These are phyloP conservation scores for Diaporthe nobilis DNA, from an alignment of 2,329 filamentous ascomycete species.

Conservation along the genomic window DNA sequence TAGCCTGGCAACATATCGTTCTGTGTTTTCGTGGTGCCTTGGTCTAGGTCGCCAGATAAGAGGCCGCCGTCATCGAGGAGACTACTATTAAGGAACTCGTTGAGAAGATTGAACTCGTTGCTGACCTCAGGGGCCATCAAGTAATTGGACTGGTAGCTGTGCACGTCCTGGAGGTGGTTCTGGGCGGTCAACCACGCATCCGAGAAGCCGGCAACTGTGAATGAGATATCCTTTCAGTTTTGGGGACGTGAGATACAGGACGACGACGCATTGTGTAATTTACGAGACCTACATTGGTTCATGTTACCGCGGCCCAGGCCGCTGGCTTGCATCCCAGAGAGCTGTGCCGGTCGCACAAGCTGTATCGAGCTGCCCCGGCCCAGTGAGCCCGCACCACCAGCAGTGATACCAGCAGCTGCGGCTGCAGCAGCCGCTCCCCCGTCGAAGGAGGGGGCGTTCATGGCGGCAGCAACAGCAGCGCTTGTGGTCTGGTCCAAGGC, in stretches of 20 bases:
- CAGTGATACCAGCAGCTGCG: conserved; percentile 39
- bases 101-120: conserved; percentile 96
- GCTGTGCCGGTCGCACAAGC: conserved; percentile 79
- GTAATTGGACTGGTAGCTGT: conserved; percentile 92
- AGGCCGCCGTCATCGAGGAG: conserved; percentile 86
- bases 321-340: conserved; percentile 76
- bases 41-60: conserved; percentile 71
- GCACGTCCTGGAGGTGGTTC: conserved; percentile 93
- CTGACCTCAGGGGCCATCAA: conserved; percentile 94
- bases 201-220: conserved; percentile 80
- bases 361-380: conserved; percentile 70
- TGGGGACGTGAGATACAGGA: conserved; percentile 16
- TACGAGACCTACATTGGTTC: conserved; percentile 79
- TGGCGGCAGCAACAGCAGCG: conserved; percentile 55
- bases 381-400: conserved; percentile 54
- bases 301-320: conserved; percentile 71
- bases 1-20: conserved; percentile 62
- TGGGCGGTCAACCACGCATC: conserved; percentile 86
- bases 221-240: conserved; percentile 37
- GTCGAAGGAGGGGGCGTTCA: conserved; percentile 67
- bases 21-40: conserved; percentile 58
- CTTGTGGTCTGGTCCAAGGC: conserved; percentile 64
- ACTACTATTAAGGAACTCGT: conserved; percentile 95
- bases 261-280: conserved; percentile 35
- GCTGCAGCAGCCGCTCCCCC: conserved; percentile 49